Evolutionary conservation across 768 basidiomycete species (phyloP), one percentile per base, ranked within the genome.

Genomic region (Rhizopogon rudus): DNA sequence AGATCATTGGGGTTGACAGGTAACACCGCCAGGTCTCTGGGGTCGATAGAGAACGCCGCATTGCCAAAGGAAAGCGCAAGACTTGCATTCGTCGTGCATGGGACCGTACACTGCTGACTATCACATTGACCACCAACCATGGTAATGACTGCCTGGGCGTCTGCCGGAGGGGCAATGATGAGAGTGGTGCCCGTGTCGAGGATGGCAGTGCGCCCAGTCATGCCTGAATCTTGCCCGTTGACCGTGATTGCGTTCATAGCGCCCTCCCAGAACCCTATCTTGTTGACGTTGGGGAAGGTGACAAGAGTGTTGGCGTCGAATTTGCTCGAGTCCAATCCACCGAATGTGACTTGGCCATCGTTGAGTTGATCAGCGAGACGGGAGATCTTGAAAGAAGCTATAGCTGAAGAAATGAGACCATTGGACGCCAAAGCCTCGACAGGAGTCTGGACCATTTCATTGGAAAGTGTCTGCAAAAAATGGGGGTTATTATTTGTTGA

Each of bases 281-380:
- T 44, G 69, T 81, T 89, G 66, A 88, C 81, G 61, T 90, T 91
- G 52, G 69, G 61, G 50, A 91, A 54, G 0, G 80, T 82, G 42
- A 80, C 75, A 39, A 89, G 74, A 2, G 88, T 84, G 16, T 62
- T 56, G 6, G 76, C 53, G 60, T 84, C 78, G 66, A 91, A 89
- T 70, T 92, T 91, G 58, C 79, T 74, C 8, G 71, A 12, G 69
- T 93, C 88, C 35, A 91, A 77, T 12, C 79, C 86, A 35, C 91
- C 92, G 59, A 94, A 88, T 7, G 91, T 91, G 56, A 93, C 79
- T 71, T 91, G 79, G 50, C 91, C 91, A 60, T 91, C 87, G 53
- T 79, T 73, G 17, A 71, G 66, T 61, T 78, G 72, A 65, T 93
- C 90, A 8, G 80, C 76, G 35, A 86, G 72, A 55, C 92, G 87